Base-by-base conservation (phyloP, 2,329 filamentous ascomycete genomes). In the Thelonectria discophora region DNA sequence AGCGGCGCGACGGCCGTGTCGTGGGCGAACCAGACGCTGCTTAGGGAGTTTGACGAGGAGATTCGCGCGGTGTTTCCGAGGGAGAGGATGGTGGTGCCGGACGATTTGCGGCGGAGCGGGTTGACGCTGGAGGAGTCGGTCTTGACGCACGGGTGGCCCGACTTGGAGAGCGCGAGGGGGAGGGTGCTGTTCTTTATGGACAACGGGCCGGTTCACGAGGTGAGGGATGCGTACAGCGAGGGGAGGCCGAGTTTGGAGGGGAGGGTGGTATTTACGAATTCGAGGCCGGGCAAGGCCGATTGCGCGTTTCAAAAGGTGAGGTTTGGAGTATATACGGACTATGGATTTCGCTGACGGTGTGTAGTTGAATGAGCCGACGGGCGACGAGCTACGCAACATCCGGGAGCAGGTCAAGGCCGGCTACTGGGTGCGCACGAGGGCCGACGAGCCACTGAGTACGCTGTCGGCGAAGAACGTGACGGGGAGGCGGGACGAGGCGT, bases 131-230 rank as follows among this genome's bases (percentile, higher is more conserved):
- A 84, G 65, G 64, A 81, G 60, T 79, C 77, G 4, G 73, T 84
- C 1, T 70, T 84, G n/a, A 62, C 73, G 48, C 58, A 78, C 55
- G 82, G 82, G n/a, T 84, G 82, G 81, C 82, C 82, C 0, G 76
- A 76, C 12, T 73, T 84, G 2, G 74, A 79, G 3, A 75, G 76
- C 2, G 77, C 78, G 0, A 72, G 80, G 11, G 81, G 81, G 5
- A 76, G 78, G 30, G 76, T 84, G 66, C 75, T 83, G 61, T 84
- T 84, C 74, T 77, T 79, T 64, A 82, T 84, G 73, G 82, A 84
- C 69, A 83, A 84, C 65, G 78, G 79, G 27, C 78, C 79, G 0
- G 76, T 77, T 15, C 70, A 75, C 17, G 72, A 65, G 34, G 72
- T 78, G 3, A 76, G 79, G 39, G 40, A 47, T 13, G 56, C 56